Conservation (phyloP, 2,329 filamentous ascomycete genomes). For the Ascochyta viciae-villosae region DNA sequence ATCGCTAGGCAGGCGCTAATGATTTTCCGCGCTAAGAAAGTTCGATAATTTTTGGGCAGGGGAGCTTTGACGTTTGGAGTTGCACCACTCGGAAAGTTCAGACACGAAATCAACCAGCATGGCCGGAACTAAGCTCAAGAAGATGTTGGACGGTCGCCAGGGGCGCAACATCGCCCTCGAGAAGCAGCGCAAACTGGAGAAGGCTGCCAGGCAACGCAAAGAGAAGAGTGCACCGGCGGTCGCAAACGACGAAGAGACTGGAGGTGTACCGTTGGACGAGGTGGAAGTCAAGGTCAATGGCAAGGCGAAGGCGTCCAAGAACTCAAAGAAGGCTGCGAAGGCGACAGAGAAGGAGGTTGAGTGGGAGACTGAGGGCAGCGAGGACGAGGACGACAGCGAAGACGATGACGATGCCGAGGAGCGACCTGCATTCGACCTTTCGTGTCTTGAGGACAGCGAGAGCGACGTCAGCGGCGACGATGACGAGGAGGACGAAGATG, state of each 20-base stretch:
- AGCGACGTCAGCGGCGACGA: constrained; percentile 49
- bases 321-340: constrained; percentile 42
- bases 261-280: constrained; percentile 41
- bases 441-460: constrained; percentile 50
- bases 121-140: constrained; percentile 61
- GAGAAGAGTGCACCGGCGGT: constrained; percentile 35
- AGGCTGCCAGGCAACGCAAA: constrained; percentile 61
- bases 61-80: constrained; percentile 27
- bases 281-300: constrained; percentile 38
- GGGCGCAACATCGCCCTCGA: constrained; percentile 76
- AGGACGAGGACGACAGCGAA: constrained; percentile 49
- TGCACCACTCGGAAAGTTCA: constrained; percentile 1
- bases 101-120: constrained; percentile 36
- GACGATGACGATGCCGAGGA: constrained; percentile 39
- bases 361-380: constrained; percentile 43
- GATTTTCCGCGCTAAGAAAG: constrained; percentile 45
- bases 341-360: constrained; percentile 35
- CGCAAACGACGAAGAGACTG: constrained; percentile 32
- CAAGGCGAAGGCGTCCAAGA: constrained; percentile 41
- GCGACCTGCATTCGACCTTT: constrained; percentile 33
- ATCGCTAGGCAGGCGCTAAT: constrained; percentile 23
- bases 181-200: constrained; percentile 74
- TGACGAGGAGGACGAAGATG: constrained; percentile 57
- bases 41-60: constrained; percentile 38
- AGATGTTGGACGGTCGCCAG: constrained; percentile 64